Conservation (phyloP, 73 alveolate genomes). For the Blepharisma stoltei region DNA sequence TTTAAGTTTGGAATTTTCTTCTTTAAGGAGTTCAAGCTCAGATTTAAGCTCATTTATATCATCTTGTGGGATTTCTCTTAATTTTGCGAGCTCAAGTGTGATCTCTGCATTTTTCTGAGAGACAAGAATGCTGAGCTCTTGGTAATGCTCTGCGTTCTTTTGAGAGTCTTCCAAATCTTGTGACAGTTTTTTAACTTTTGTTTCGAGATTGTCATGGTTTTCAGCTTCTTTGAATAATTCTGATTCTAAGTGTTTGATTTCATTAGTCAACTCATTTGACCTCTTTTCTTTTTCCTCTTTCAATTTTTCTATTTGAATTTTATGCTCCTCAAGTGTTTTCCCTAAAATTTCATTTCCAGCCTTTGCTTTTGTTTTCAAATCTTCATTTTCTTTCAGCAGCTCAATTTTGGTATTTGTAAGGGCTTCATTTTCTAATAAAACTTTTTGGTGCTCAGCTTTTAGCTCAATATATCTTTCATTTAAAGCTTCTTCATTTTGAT, state of each 20-base stretch:
- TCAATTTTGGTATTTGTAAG: not conserved
- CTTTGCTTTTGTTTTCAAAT: not conserved
- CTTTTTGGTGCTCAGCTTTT: not conserved
- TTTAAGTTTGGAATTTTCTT: not conserved
- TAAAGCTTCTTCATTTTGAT: not conserved
- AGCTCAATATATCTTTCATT: not conserved
- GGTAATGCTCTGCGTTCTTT: not conserved
- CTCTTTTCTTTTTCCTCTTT: not conserved
- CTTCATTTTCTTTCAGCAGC: not conserved
- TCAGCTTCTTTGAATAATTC: not conserved
- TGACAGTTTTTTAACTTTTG: not conserved
- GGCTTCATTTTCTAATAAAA: not conserved
- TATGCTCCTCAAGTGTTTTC: not conserved
- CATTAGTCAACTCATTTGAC: not conserved
- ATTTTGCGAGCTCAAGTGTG: not conserved
- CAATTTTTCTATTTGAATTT: not conserved
- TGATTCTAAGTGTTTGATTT: not conserved
- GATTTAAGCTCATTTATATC: not conserved
- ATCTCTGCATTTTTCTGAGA: constrained; percentile 1
- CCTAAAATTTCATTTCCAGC: not conserved
- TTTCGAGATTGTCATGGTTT: not conserved
- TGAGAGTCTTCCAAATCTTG: not conserved
- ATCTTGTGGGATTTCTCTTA: not conserved
- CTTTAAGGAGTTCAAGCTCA: not conserved
- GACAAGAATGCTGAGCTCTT: not conserved